Evolutionary conservation across 2,329 filamentous ascomycete species (phyloP), one percentile per base, ranked within the genome.

Genomic region (Tolypocladium amazonense): DNA sequence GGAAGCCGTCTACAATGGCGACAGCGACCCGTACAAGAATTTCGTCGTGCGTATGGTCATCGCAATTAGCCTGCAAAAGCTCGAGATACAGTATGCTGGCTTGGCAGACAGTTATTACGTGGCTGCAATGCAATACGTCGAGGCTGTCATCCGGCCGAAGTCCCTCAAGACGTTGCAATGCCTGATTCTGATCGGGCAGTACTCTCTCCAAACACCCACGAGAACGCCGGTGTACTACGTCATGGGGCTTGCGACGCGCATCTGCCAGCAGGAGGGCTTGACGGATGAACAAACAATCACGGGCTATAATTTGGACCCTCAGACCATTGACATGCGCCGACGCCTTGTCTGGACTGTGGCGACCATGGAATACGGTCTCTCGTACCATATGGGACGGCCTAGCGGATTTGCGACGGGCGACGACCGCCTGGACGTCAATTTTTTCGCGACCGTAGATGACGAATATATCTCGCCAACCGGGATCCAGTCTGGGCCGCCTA

Each of bases 91-190:
- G 64, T 97, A 94, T 72, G 92, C 92, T n/a, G 92, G 92, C 30
- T 78, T 97, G 35, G 93, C 94, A 37, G 93, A 97, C 73, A 92
- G 91, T 70, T 97, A 96, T 75, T 97, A 97, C 69, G 81, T 97
- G 27, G 89, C 92, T 30, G 93, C 93, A 6, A 86, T 97, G 76
- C 86, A 88, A 62, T 87, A 87, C 67, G 86, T 97, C 62, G 90
- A 97, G 71, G 85, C 86, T 3, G 87, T 95, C 14, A 82, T 97
- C 59, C 86, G 87, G 58, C 86, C 88, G n/a, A 96, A 96, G 79
- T 90, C 97, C 71, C 75, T 97, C 37, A 90, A 88, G 67, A 95
- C 94, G 0, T 77, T 97, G 20, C 94, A 97, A 73, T 97, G 93
- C 66, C 86, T 97, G 59, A 83, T 88, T 4, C 76, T 99, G 20